Percentiles rank a stretch among this genome's conserved stretches.
phyloP scores from a whole-genome alignment of 805 yeast genomes.

The Candida golubevii region DNA sequence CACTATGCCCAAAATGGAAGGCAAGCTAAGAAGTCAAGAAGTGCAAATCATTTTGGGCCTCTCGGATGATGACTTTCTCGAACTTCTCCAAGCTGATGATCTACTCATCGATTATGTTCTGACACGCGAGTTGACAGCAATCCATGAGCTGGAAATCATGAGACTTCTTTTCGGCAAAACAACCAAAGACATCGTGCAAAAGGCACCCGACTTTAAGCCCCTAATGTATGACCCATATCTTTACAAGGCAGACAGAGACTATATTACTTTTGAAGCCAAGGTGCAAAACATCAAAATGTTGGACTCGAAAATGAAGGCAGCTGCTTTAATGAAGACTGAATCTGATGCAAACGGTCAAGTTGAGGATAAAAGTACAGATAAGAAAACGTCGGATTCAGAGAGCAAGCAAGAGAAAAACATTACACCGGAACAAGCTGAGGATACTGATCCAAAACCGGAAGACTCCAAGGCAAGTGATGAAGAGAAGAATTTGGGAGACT shows the following conservation, averaged over 20 bases:
- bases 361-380: too few species aligned
- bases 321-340: too few species aligned
- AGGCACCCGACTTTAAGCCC: conserved; percentile 29
- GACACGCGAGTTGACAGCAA: conserved; percentile 27
- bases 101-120: conserved; percentile 26
- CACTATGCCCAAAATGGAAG: background rate
- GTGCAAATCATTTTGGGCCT: conserved; percentile 11
- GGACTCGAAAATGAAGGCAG: conserved; percentile 6
- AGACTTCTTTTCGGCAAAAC: conserved; percentile 18
- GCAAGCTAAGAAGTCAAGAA: conserved; percentile 2
- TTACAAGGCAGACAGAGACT: conserved; percentile 16
- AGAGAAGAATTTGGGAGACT: too few species aligned
- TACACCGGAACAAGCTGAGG: too few species aligned
- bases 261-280: conserved; percentile 24
- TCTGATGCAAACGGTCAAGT: too few species aligned
- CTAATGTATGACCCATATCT: conserved; percentile 25
- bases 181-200: conserved; percentile 16
- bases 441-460: too few species aligned
- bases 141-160: conserved; percentile 34
- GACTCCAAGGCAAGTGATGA: too few species aligned
- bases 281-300: conserved; percentile 19
- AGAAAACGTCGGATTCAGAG: too few species aligned
- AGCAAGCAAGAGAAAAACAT: too few species aligned
- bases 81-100: conserved; percentile 24
- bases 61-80: conserved; percentile 23